Base-by-base conservation (phyloP, 2,329 filamentous ascomycete species). In the Botrytis fragariae region DNA sequence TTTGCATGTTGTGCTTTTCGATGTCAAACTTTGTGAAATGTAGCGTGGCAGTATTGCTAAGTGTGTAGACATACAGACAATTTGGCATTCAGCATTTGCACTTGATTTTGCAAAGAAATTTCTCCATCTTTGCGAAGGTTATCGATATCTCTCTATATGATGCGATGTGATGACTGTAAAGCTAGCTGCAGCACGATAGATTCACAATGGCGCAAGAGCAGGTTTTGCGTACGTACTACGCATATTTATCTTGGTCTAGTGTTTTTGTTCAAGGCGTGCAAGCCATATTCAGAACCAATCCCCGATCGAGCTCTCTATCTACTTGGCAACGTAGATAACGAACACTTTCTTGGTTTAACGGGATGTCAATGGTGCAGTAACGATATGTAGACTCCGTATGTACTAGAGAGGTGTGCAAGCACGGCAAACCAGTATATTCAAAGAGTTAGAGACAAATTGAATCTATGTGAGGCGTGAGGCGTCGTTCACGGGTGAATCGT, bases 311-410 rank as follows among this genome's bases (percentile, higher is more conserved):
- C n/a, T 32, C 42, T 45, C 59, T 37, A 44, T 61, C 39, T 25
- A 35, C 68, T 70, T 70, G 54, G 68, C 68, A 61, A 60, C 25
- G 42, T 45, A 62, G 68, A 62, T 62, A 62, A 70, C 39, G 29
- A 48, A 48, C 32, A 6, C 1, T 32, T n/a, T 29, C 37, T 16
- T 37, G 42, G 29, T 39, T 69, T 32, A 48, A 54, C 18, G 37
- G 22, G 22, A 25, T 57, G 35, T 44, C 48, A 42, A 54, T 48
- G 44, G 29, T 25, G 14, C 44, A 37, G 64, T 37, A 7, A 45
- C 14, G 14, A 39, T 16, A 42, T 62, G 62, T 44, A 45, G n/a
- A 54, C 51, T 54, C n/a, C n/a, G 18, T 22, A 35, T 42, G 29
- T 35, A 64, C 48, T 59, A 6, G 67, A n/a, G 4, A 37, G 22